A percentile compares a stretch with the other conserved stretches of the same genome.
phyloP scores from a whole-genome alignment of 192 early-diverging fungal species.

The Chytriomyces hyalinus region DNA sequence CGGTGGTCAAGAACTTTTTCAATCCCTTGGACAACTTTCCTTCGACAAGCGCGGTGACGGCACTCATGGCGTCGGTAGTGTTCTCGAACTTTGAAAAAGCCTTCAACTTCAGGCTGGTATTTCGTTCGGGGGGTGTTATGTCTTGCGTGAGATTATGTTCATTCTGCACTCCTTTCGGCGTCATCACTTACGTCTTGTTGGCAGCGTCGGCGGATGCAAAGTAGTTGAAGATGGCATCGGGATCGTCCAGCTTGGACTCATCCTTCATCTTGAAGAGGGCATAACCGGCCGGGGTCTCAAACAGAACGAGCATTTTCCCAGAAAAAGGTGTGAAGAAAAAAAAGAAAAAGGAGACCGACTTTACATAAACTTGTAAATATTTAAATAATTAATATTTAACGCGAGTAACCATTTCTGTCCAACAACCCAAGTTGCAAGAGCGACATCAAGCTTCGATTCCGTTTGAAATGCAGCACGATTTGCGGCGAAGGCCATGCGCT shows the following conservation, averaged over 20 bases:
- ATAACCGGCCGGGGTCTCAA: slow-evolving; percentile 96
- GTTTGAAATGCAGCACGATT: too few relatives aligned
- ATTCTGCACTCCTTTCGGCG: not conserved
- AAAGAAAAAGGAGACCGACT: slow-evolving; percentile 1
- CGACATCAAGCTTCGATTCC: too few relatives aligned
- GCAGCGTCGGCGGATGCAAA: slow-evolving; percentile 89
- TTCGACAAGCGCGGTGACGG: slow-evolving; percentile 94
- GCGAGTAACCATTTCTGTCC: too few relatives aligned
- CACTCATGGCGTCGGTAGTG: slow-evolving; percentile 95
- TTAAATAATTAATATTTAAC: too few relatives aligned
- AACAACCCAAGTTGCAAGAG: too few relatives aligned
- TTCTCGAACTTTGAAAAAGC: slow-evolving; percentile 98
- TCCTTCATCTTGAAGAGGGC: slow-evolving; percentile 95
- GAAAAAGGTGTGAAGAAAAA: not conserved
- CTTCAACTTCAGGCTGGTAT: slow-evolving; percentile 80
- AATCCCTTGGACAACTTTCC: slow-evolving; percentile 95
- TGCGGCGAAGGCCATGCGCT: too few relatives aligned
- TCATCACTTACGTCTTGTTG: slow-evolving; percentile 76
- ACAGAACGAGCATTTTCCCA: slow-evolving; percentile 81
- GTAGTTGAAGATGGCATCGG: slow-evolving; percentile 84
- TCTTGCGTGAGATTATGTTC: not conserved
- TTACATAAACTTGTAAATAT: not conserved
- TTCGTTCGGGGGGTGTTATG: not conserved
- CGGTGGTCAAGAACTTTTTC: slow-evolving; percentile 87
- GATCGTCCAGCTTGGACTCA: slow-evolving; percentile 85